Percentiles rank a stretch among this genome's conserved stretches.
These are phyloP conservation scores for Rhizoctonia solani DNA, from an alignment of 1,284 basidiomycete genomes.

Conservation along the genomic window DNA sequence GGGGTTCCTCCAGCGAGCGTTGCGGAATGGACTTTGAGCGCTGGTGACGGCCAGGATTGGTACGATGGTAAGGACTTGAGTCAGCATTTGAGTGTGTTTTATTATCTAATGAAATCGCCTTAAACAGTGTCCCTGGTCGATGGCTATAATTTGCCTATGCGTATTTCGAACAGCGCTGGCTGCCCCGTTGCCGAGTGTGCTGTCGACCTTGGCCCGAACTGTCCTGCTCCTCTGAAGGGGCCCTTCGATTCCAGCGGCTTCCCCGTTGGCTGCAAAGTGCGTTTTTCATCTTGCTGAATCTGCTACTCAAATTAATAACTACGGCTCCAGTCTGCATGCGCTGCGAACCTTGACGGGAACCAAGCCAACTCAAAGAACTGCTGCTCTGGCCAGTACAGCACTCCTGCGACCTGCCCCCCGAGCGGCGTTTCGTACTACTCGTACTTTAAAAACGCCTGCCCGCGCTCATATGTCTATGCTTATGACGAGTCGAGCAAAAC, in stretches of 20 bases:
- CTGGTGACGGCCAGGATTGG: conserved; percentile 25
- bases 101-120: not conserved
- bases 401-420: conserved; percentile 39
- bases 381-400: conserved; percentile 41
- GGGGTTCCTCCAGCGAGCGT: too few species aligned
- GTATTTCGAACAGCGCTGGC: conserved; percentile 36
- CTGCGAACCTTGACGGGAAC: conserved; percentile 37
- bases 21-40: conserved; percentile 33
- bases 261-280: conserved; percentile 35
- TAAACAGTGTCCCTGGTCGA: conserved; percentile 41
- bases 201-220: too few species aligned
- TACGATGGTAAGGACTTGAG: conserved; percentile 36
- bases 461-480: conserved; percentile 40
- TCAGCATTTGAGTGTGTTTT: not conserved
- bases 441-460: too few species aligned
- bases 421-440: conserved; percentile 40
- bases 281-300: not conserved
- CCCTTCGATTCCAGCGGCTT: conserved; percentile 35
- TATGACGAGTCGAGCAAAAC: conserved; percentile 43
- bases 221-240: conserved; percentile 27
- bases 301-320: not conserved
- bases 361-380: conserved; percentile 42
- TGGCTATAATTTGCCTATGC: conserved; percentile 41
- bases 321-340: conserved; percentile 44
- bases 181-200: conserved; percentile 36